Base-by-base conservation (phyloP, 1,284 basidiomycete species). In the Agaricales sp. region DNA sequence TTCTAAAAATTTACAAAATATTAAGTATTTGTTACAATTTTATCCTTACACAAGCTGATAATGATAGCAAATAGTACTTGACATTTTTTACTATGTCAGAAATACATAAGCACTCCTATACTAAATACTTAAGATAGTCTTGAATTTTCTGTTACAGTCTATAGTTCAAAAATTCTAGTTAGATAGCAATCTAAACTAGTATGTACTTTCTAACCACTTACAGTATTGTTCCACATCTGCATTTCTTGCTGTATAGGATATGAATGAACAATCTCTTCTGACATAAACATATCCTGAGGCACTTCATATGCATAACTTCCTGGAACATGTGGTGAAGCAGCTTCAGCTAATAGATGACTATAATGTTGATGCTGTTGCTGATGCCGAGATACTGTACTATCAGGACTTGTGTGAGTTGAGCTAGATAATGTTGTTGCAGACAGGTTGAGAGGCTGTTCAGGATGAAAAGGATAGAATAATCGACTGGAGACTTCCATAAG, bases 381-480 rank as follows among this genome's bases (percentile, higher is more conserved):
- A 44, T 11, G 47, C 50, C 20, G 49, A 53, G 25, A 52, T 55
- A 24, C 58, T 60, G n/a, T 51, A 57, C 50, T 47, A 57, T 54
- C 50, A 39, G 51, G 43, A 47, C 57, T 51, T 57, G 56, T 23
- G 56, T 18, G n/a, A 49, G 54, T 39, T 53, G 38, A 38, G 50
- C 55, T 39, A 25, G 45, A 25, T 52, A 53, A 39, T 52, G 49
- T 54, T 53, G 70, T 63, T 26, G 64, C 63, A 37, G 70, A 35
- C 8, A 35, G 30, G n/a, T 35, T 35, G 30, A 35, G 11, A 35
- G 30, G 30, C 11, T 35, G 69, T 58, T 85, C 80, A 1, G 81
- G 78, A 59, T 74, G 85, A 67, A 85, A 85, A 0, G 84, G 84
- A 58, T 84, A 87, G 63, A 87, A 87, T 48, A 87, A 61, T 18